Evolutionary conservation across 2,329 filamentous ascomycete genomes (phyloP), one percentile per base, ranked within the genome.

Genomic region (Bipolaris oryzae): DNA sequence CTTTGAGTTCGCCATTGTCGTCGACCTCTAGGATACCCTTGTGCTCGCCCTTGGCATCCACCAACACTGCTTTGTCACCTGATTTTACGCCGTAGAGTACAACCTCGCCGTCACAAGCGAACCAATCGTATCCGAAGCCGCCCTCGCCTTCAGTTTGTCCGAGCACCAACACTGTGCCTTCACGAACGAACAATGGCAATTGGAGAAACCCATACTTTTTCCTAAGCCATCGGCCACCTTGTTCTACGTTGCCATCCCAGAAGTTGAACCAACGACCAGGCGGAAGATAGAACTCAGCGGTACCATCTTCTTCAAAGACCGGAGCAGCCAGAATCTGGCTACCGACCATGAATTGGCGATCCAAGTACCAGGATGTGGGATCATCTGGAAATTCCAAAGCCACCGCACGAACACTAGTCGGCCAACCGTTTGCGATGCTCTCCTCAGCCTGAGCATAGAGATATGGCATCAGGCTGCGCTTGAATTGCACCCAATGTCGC

Each of bases 301-400:
- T 81, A 0, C 86, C 87, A 1, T 81, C 80, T 69, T 89, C 84
- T 10, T 83, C 81, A 58, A 88, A 89, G 1, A 89, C 78, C 1
- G 87, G 87, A 1, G 86, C 86, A 5, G 86, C 85, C 7, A 91
- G 76, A 33, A 91, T 73, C 48, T 81, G 82, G 15, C 82, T 81
- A 2, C 89, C 89, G n/a, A 91, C 78, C 85, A 91, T 89, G 74
- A 90, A 91, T 71, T 91, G 86, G 31, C 86, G 83, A 72, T 92
- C 89, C 43, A 89, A 79, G 49, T 79, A 81, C 84, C 88, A 91
- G 0, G 84, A 79, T 4, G 85, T 89, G n/a, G 83, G 82, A 65
- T 92, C 89, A 2, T 86, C 81, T 1, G 87, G 88, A 66, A 90
- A 91, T 74, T 91, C 89, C 31, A 91, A 78, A 55, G 87, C 86